Conservation (phyloP, 2,329 filamentous ascomycete genomes). For the Clarireedia homoeocarpa region DNA sequence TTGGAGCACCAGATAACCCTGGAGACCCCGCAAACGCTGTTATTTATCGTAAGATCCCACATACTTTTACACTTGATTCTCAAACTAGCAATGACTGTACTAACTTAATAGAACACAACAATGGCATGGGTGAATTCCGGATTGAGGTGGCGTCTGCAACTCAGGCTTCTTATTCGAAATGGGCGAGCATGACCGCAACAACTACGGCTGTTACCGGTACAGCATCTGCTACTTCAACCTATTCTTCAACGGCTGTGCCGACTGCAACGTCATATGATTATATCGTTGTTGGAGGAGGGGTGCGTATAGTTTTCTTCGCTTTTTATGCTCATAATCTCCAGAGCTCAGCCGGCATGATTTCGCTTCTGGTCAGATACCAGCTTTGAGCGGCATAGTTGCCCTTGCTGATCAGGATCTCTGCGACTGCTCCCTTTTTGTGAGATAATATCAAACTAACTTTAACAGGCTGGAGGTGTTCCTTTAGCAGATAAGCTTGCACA, state of each 20-base stretch:
- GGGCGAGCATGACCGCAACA: slow-evolving; percentile 25
- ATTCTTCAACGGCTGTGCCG: slow-evolving; percentile 38
- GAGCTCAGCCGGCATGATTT: background rate
- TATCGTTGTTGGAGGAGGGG: slow-evolving; percentile 45
- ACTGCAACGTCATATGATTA: slow-evolving; percentile 43
- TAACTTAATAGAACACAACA: slow-evolving; percentile 40
- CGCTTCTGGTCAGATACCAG: too few species aligned
- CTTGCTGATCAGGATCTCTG: too few species aligned
- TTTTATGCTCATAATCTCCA: background rate
- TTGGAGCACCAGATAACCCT: slow-evolving; percentile 32
- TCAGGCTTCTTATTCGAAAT: slow-evolving; percentile 31
- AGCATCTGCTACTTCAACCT: slow-evolving; percentile 38
- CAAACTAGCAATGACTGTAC: background rate
- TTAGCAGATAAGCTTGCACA: slow-evolving; percentile 53
- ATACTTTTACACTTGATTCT: background rate
- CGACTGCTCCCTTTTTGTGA: background rate
- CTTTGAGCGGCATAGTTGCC: too few species aligned
- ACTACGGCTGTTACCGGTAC: slow-evolving; percentile 26
- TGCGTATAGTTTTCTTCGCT: background rate
- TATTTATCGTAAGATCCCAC: slow-evolving; percentile 3
- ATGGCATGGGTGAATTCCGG: slow-evolving; percentile 45
- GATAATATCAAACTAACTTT: background rate
- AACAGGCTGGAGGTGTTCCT: slow-evolving; percentile 40
- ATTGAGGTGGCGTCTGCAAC: slow-evolving; percentile 36
- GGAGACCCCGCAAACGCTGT: slow-evolving; percentile 29